Percentiles rank a stretch among this genome's conserved stretches.
phyloP scores from a whole-genome alignment of 768 basidiomycete species.

The Boletus sp. region DNA sequence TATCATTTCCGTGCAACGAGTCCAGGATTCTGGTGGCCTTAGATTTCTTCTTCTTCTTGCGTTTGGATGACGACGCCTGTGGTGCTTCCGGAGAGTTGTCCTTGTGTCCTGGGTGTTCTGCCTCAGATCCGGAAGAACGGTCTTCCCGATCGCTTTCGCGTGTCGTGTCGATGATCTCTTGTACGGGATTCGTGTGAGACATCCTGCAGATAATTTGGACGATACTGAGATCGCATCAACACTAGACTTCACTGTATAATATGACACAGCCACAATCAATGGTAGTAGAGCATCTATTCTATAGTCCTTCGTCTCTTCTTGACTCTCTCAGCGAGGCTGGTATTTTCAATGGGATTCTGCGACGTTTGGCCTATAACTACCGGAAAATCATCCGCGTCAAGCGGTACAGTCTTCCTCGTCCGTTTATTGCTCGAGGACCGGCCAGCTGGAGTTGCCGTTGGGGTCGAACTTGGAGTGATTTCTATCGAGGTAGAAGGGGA shows the following conservation, averaged over 20 bases:
- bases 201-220: conserved; percentile 6
- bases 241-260: not conserved
- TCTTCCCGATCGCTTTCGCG: conserved; percentile 35
- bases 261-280: conserved; percentile 17
- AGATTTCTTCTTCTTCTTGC: conserved; percentile 90
- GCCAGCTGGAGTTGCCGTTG: conserved; percentile 29
- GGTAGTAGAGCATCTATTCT: not conserved
- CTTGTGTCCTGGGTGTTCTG: conserved; percentile 20
- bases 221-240: not conserved
- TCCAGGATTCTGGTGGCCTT: conserved; percentile 56
- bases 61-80: conserved; percentile 42
- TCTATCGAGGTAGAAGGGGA: conserved; percentile 13
- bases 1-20: conserved; percentile 47
- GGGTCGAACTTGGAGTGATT: conserved; percentile 20
- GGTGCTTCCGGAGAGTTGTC: conserved; percentile 15
- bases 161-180: conserved; percentile 41
- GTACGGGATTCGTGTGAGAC: conserved; percentile 39
- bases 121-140: conserved; percentile 29
- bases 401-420: conserved; percentile 7
- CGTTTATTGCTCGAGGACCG: conserved; percentile 37
- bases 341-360: not conserved
- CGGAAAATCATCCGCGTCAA: conserved; percentile 9
- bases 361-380: not conserved
- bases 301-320: conserved; percentile 37
- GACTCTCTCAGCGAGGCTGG: conserved; percentile 40